Conservation (phyloP, 306 rosid species). For the Citrullus mucosospermus region DNA sequence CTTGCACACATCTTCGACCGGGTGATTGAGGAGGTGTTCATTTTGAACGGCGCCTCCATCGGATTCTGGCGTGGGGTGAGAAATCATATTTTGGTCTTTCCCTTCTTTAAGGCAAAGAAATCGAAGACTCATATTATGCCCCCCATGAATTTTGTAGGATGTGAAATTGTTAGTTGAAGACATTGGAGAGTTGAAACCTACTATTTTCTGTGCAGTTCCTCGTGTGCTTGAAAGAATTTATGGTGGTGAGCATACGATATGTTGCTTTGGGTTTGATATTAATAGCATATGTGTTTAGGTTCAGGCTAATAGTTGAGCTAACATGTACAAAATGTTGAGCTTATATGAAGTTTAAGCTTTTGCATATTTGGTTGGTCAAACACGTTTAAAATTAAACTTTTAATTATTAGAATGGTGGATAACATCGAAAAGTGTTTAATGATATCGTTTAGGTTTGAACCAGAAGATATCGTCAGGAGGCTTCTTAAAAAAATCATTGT, state of each 20-base stretch:
- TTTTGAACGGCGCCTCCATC: conserved; percentile 77
- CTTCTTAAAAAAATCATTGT: conserved; percentile 47
- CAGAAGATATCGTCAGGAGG: conserved; percentile 76
- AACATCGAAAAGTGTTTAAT: background rate
- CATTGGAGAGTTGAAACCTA: conserved; percentile 78
- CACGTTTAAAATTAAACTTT: background rate
- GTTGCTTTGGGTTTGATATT: background rate
- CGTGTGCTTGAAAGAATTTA: conserved; percentile 90
- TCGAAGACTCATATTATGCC: conserved; percentile 7
- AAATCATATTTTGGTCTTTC: conserved; percentile 1
- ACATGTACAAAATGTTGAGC: background rate
- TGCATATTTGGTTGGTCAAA: background rate
- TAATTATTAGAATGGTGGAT: background rate
- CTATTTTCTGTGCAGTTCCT: conserved; percentile 93
- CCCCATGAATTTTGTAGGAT: conserved; percentile 45
- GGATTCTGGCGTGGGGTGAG: conserved; percentile 99
- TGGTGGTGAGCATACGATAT: conserved; percentile 38
- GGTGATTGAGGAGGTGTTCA: conserved; percentile 85
- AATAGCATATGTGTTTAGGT: background rate
- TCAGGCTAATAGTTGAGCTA: background rate
- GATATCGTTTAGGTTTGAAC: conserved; percentile 39
- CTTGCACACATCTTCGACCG: conserved; percentile 93
- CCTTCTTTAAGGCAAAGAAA: background rate
- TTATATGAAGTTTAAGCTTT: background rate
- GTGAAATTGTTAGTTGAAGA: conserved; percentile 80